These are phyloP conservation scores for Taphrina communis DNA, from an alignment of 1,139 yeast genomes.

Conservation along the genomic window DNA sequence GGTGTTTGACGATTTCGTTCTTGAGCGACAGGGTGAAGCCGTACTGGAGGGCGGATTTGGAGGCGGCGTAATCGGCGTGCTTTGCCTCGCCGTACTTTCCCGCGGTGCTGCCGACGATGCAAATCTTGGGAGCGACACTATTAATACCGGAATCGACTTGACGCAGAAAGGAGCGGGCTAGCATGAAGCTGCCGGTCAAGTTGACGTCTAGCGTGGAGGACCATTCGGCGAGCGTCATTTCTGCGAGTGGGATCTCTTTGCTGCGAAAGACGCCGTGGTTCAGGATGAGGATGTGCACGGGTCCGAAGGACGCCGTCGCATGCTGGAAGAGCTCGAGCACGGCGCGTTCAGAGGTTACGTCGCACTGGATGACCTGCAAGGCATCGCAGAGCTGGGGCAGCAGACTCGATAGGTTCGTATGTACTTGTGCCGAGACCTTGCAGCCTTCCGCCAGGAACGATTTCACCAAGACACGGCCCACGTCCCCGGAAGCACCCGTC, in stretches of 20 bases:
- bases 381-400: slow-evolving; percentile 17
- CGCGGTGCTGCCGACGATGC: slow-evolving; percentile 36
- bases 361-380: slow-evolving; percentile 23
- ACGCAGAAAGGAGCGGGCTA: slow-evolving; percentile 32
- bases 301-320: background rate
- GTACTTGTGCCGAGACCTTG: slow-evolving; percentile 35
- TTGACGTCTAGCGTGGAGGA: slow-evolving; percentile 31
- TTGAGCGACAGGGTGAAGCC: slow-evolving; percentile 39
- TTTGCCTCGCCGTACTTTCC: slow-evolving; percentile 38
- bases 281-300: slow-evolving; percentile 25
- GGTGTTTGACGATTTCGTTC: slow-evolving; percentile 31
- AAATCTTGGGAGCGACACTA: slow-evolving; percentile 22
- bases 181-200: slow-evolving; percentile 34
- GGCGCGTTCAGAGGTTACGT: slow-evolving; percentile 26
- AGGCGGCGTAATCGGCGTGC: slow-evolving; percentile 34
- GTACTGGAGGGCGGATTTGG: slow-evolving; percentile 36
- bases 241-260: slow-evolving; percentile 18
- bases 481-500: slow-evolving; percentile 38
- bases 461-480: slow-evolving; percentile 25
- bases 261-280: slow-evolving; percentile 32
- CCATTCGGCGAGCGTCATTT: slow-evolving; percentile 32
- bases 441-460: slow-evolving; percentile 26
- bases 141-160: slow-evolving; percentile 10
- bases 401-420: slow-evolving; percentile 28
- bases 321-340: slow-evolving; percentile 20